Base-by-base conservation (phyloP, 2,329 filamentous ascomycete species). In the Karstenula rhodostoma region DNA sequence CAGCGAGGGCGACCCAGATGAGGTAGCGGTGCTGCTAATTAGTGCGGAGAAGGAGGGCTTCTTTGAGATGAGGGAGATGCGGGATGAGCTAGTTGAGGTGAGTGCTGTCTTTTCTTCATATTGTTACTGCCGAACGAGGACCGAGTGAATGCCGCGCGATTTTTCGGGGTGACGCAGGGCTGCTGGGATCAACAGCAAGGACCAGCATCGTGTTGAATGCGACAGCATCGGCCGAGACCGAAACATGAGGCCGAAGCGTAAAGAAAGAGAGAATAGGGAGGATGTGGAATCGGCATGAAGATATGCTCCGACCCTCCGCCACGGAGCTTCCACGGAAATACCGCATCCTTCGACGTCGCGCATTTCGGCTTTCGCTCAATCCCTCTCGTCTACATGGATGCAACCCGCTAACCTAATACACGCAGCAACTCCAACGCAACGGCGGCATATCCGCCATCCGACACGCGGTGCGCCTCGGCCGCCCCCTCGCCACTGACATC, bases 41-140 rank as follows among this genome's bases (percentile, higher is more conserved):
- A 97, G 93, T 75, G 86, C 94, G 0, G 90, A 97, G 69, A 95
- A 94, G 73, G 94, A 99, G 79, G 90, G 91, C 69, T 99, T 99
- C 80, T 98, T 92, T 75, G 90, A 92, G 56, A 84, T 99, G 69
- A 89, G 95, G 73, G 87, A 89, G 63, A 89, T 90, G 86, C 83
- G 87, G 46, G 83, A 89, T 72, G 79, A 83, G 8, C 78, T 90
- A 44, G 83, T 90, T 27, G 79, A 84, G 77, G 84, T 85, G 77
- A 62, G 79, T 66, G 57, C 50, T 37, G 32, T 32, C n/a, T 57
- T 42, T 65, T 62, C 42, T 22, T 23, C 23, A 4, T 19, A 15
- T 8, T 23, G 4, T 35, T 4, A 32, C n/a, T 19, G 13, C 27
- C 27, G 23, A 32, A 8, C 17, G 5, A 35, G 25, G 15, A 35